Conservation (phyloP, 768 basidiomycete species). For the Psilocybe tampanensis region DNA sequence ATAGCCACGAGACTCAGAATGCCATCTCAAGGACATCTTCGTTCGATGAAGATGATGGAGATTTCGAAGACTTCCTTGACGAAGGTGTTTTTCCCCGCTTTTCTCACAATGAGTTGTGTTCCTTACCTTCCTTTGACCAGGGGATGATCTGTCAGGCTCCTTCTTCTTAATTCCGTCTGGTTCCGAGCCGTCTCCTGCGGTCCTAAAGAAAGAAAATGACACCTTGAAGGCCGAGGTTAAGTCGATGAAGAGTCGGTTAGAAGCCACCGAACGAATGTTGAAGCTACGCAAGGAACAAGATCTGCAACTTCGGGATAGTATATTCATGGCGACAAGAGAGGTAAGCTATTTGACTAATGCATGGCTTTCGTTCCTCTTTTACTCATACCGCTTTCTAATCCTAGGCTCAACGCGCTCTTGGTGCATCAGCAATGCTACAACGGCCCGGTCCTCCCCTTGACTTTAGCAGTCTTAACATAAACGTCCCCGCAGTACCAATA, state of each 20-base stretch:
- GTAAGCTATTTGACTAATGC: slow-evolving; percentile 19
- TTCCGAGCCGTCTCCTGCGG: slow-evolving; percentile 48
- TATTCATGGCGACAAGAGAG: slow-evolving; percentile 73
- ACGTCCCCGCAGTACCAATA: slow-evolving; percentile 52
- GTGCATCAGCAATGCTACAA: slow-evolving; percentile 62
- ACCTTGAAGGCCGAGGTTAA: slow-evolving; percentile 64
- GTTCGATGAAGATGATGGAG: slow-evolving; percentile 44
- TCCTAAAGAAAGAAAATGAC: slow-evolving; percentile 68
- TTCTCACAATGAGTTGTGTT: neutral
- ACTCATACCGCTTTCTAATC: neutral
- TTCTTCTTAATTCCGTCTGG: slow-evolving; percentile 76
- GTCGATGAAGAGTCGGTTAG: slow-evolving; percentile 56
- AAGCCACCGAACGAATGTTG: slow-evolving; percentile 61
- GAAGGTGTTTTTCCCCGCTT: slow-evolving; percentile 47
- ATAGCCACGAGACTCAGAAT: slow-evolving; percentile 5
- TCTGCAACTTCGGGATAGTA: slow-evolving; percentile 76
- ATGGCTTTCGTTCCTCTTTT: neutral
- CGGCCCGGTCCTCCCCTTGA: slow-evolving; percentile 50
- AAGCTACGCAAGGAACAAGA: slow-evolving; percentile 80
- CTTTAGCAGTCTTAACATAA: slow-evolving; percentile 59
- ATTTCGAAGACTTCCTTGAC: slow-evolving; percentile 61
- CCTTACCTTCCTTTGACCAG: slow-evolving; percentile 27
- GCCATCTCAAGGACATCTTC: slow-evolving; percentile 15
- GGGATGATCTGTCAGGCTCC: slow-evolving; percentile 76
- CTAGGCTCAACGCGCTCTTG: slow-evolving; percentile 82